Conservation (phyloP, 345 rosid species). For the Populus deltoides region DNA sequence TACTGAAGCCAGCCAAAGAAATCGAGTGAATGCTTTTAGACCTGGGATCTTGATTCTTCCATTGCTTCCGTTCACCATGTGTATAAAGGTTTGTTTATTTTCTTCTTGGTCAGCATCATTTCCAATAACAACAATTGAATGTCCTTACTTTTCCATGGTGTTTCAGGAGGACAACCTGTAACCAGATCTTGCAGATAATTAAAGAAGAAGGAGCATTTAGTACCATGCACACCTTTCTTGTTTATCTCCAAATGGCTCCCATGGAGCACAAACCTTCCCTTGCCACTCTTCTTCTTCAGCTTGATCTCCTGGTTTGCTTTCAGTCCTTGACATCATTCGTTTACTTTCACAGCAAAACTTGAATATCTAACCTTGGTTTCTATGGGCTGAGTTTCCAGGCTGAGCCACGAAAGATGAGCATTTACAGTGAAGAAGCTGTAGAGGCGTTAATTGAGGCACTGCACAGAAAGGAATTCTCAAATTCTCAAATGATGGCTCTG, state of each 20-base stretch:
- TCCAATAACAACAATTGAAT: neutral
- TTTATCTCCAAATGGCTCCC: slow-evolving; percentile 70
- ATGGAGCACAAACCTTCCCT: slow-evolving; percentile 55
- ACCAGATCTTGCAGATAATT: slow-evolving; percentile 47
- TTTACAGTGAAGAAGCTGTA: slow-evolving; percentile 66
- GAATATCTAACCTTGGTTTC: slow-evolving; percentile 1
- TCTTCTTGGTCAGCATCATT: neutral
- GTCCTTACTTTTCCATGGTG: slow-evolving; percentile 9
- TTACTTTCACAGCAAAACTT: neutral
- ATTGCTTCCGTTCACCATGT: no score
- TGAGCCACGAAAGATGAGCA: slow-evolving; percentile 75
- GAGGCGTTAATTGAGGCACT: slow-evolving; percentile 57
- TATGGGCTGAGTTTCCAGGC: slow-evolving; percentile 28
- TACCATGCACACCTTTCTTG: slow-evolving; percentile 67
- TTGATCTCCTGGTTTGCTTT: slow-evolving; percentile 57
- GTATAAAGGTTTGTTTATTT: no score
- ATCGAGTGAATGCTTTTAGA: no score
- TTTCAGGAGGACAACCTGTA: slow-evolving; percentile 51
- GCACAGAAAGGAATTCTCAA: slow-evolving; percentile 51
- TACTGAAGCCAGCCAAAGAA: no score
- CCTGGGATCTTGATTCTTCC: no score
- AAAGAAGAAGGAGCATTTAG: slow-evolving; percentile 64
- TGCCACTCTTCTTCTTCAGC: slow-evolving; percentile 67
- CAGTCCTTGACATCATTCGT: neutral
- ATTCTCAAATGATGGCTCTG: slow-evolving; percentile 50